Base-by-base conservation (phyloP, 805 yeast genomes). In the Myxozyma monticola region DNA sequence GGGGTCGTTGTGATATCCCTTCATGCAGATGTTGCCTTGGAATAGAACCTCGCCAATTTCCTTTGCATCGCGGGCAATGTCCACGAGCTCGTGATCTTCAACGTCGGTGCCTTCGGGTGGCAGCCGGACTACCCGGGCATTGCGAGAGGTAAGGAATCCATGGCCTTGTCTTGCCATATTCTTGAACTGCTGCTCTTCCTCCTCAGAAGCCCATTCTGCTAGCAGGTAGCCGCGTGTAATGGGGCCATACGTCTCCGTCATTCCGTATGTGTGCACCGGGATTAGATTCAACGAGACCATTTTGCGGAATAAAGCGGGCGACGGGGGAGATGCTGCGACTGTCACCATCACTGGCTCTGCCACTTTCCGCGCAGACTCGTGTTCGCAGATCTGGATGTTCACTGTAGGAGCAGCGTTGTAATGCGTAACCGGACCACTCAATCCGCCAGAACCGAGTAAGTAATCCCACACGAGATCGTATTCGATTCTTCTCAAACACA, bases 241-340 rank as follows among this genome's bases (percentile, higher is more conserved):
- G 12, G 71, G 71, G 5, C 71, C 71, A 39, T 66, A 68, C 1
- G 71, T 68, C 56, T 67, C 71, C 7, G 71, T 68, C 34, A 68
- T 57, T 9, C 71, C 71, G 47, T 67, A 67, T 53, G 60, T 59
- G 49, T 67, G 71, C 22, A 68, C 67, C 7, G 71, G 71, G 39
- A 49, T 39, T 21, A 67, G 58, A 48, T 67, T 67, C 45, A 54
- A 56, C 14, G 54, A 48, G 21, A 64, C 49, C 71, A 67, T 67
- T 22, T 62, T 62, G 53, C 64, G 57, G 52, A 67, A 67, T 24
- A 67, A 59, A 9, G 65, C 59, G 3, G 70, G 66, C 3, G 64
- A 56, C 3, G 71, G 71, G n/a, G 71, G 71, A 8, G 71, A 61
- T 5, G 71, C 71, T 12, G 71, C 71, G 7, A 67, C 71, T 15